Conservation (phyloP, 305 asterid species). For the Coffea humblotiana region DNA sequence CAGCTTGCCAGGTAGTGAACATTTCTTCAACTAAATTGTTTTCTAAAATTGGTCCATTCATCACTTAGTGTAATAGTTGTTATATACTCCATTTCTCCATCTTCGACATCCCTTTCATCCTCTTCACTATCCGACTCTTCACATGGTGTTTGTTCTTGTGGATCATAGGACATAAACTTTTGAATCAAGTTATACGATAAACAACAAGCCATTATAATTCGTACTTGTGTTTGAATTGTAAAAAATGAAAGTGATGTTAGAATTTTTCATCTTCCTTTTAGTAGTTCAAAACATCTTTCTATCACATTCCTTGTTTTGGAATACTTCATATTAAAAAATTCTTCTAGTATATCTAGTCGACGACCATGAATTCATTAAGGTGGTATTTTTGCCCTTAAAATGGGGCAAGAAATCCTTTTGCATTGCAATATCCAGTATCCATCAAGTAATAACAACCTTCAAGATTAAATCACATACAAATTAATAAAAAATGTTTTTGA, state of each 20-base stretch:
- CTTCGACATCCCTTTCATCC: neutral
- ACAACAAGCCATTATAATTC: neutral
- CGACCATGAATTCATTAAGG: neutral
- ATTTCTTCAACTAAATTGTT: neutral
- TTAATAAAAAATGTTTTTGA: too few species aligned
- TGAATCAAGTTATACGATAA: neutral
- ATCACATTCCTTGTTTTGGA: neutral
- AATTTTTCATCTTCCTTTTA: too few species aligned
- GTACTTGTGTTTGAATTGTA: too few species aligned
- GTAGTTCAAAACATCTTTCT: neutral
- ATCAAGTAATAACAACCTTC: neutral
- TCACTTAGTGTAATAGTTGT: neutral
- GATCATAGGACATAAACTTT: neutral
- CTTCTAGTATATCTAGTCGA: neutral
- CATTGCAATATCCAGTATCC: neutral
- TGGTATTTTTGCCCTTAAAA: neutral
- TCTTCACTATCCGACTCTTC: neutral
- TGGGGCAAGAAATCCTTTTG: neutral
- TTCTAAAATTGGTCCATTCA: neutral
- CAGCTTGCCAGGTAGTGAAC: neutral
- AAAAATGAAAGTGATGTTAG: too few species aligned
- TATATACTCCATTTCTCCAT: neutral
- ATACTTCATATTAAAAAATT: slow-evolving; percentile 3
- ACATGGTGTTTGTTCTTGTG: neutral
- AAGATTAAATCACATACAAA: neutral